A percentile compares a stretch with the other conserved stretches of the same genome.
Evolutionary conservation across 768 basidiomycete species (phyloP).

Genomic region (Leucosporidium yakuticum): DNA sequence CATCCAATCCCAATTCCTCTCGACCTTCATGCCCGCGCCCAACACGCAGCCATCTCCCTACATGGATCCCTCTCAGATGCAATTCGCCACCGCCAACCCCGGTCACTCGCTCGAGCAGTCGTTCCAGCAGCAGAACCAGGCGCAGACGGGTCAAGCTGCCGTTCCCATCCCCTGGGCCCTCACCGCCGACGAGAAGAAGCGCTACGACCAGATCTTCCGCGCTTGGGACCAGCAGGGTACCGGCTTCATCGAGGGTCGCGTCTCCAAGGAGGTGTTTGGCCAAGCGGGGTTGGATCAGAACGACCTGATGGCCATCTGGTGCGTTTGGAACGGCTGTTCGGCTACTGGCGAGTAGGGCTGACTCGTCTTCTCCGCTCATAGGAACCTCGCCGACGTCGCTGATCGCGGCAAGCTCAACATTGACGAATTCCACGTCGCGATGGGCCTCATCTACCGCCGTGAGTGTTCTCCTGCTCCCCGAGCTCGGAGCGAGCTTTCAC

Average conservation of each 20-base stretch:
- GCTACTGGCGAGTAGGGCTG: conserved; percentile 3
- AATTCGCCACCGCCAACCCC: conserved; percentile 18
- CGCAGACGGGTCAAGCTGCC: conserved; percentile 56
- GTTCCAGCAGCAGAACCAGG: conserved; percentile 36
- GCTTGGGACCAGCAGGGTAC: conserved; percentile 81
- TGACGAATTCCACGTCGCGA: conserved; percentile 95
- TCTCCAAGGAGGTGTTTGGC: conserved; percentile 86
- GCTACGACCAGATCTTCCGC: conserved; percentile 91
- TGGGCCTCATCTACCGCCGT: conserved; percentile 97
- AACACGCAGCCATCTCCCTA: conserved; percentile 15
- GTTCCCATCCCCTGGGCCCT: conserved; percentile 80
- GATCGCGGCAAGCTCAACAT: conserved; percentile 93
- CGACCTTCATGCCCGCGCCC: conserved; percentile 69
- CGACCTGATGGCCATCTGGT: conserved; percentile 92
- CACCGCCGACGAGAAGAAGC: conserved; percentile 85
- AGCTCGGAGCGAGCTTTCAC: too few relatives aligned
- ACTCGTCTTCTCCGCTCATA: conserved; percentile 40
- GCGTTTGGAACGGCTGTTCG: conserved; percentile 39
- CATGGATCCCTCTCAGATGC: conserved; percentile 23
- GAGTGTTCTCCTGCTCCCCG: conserved; percentile 43
- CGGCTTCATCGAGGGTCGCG: conserved; percentile 79
- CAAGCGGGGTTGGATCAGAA: conserved; percentile 83
- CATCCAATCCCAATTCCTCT: conserved; percentile 32
- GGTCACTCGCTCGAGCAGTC: conserved; percentile 14
- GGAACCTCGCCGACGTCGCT: conserved; percentile 85